phyloP scores from a whole-genome alignment of 2,329 filamentous ascomycete genomes.

The Pseudogymnoascus sp. region DNA sequence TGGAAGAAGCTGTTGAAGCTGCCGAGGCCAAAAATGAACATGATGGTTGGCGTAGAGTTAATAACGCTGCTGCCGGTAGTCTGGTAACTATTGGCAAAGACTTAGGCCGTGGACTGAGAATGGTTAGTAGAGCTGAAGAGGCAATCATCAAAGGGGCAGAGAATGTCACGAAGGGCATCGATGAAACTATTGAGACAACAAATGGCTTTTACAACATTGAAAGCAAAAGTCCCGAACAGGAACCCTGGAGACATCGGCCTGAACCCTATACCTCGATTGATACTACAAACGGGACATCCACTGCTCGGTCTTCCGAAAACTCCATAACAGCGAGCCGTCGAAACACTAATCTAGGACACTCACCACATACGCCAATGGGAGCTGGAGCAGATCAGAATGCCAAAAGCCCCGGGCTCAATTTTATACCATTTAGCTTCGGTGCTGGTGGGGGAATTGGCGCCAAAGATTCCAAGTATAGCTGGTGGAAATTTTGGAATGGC shows the following conservation, averaged over 20 bases:
- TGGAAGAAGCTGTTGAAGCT: slow-evolving; percentile 39
- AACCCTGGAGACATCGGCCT: background rate
- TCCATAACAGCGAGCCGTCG: background rate
- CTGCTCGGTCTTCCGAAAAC: background rate
- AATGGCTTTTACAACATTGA: slow-evolving; percentile 32
- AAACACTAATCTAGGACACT: background rate
- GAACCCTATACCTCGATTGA: background rate
- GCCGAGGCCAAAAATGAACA: slow-evolving; percentile 20
- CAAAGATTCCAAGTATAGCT: background rate
- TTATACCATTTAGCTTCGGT: background rate
- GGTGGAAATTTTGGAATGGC: slow-evolving; percentile 10
- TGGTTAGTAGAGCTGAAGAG: slow-evolving; percentile 33
- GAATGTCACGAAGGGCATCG: slow-evolving; percentile 42
- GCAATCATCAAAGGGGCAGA: slow-evolving; percentile 39
- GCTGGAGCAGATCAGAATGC: background rate
- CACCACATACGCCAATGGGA: background rate
- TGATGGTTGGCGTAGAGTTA: slow-evolving; percentile 12
- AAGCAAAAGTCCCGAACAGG: background rate
- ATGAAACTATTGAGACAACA: slow-evolving; percentile 44
- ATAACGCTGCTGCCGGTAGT: slow-evolving; percentile 20
- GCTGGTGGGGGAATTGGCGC: background rate
- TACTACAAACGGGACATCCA: background rate
- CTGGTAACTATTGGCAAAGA: slow-evolving; percentile 21
- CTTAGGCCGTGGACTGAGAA: slow-evolving; percentile 28
- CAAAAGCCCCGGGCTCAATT: background rate